Base-by-base conservation (phyloP, 2,329 filamentous ascomycete species). In the Ceratocystis eucalypticola region DNA sequence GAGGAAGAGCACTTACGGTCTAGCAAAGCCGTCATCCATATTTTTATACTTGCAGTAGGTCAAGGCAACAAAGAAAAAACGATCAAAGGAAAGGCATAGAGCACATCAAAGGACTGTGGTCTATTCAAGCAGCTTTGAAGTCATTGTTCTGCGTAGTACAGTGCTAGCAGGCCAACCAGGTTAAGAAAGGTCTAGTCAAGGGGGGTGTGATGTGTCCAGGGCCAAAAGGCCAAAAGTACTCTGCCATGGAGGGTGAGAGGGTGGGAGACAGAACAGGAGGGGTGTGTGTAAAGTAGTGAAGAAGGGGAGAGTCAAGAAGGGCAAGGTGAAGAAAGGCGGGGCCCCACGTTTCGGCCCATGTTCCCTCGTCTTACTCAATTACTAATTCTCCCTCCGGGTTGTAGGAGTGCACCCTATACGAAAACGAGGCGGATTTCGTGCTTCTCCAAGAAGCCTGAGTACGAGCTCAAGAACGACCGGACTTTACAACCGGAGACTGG, bases 1-100 rank as follows among this genome's bases (percentile, higher is more conserved):
- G 20, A n/a, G 15, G n/a, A 17, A 12, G 41, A 48, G 12, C 25
- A 62, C 65, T 66, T 61, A 66, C 65, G 57, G 65, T 62, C 45
- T 50, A 4, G 61, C 15, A 50, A 10, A 17, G 22, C 48, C 57
- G 28, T 62, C 30, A 20, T 28, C 45, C 65, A 66, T 66, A 7
- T 28, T 62, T 61, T 46, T 59, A 59, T 33, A 57, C 15, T 53
- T 5, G 37, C 3, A 41, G 37, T 41, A 15, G 12, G 12, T 41
- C 37, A 41, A 15, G 37, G 12, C 10, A 41, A 41, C 37, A 41
- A 41, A 41, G 46, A 22, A 48, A n/a, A 22, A 25, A 8, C 48
- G 48, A 20, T 53, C n/a, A 53, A 53, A 22, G 48, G 7, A 20
- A 53, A 53, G 22, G 46, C 17, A 48, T 7, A 48, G 20, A 1